Base-by-base conservation (phyloP, 2,329 filamentous ascomycete genomes). In the Cercospora zeae-maydis region DNA sequence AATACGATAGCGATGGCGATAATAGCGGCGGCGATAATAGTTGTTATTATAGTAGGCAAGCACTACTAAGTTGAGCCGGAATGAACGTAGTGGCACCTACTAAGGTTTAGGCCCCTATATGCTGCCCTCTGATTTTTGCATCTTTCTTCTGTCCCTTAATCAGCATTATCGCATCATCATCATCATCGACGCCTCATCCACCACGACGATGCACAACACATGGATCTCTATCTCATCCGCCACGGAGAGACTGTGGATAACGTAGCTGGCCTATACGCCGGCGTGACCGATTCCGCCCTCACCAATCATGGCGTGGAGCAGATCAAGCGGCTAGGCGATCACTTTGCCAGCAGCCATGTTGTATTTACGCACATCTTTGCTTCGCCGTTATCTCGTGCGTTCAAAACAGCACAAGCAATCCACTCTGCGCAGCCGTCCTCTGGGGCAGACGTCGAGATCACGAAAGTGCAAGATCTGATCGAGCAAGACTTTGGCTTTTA, bases 231-330 rank as follows among this genome's bases (percentile, higher is more conserved):
- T 27, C 57, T 59, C 57, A 52, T 59, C 24, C 57, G 57, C 45
- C 57, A 96, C 81, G 92, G 88, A 73, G 92, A 96, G 79, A 93
- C 91, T 14, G 90, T 96, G 67, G 90, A 96, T 78, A 96, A 96
- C 75, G 88, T 95, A 63, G 89, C 61, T 11, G 84, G 87, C 59
- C 78, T 91, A 63, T 93, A 90, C 78, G 92, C 92, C 70, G 92
- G 92, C 63, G 85, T 86, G 57, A 89, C 87, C 75, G 91, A 96
- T 77, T 93, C 92, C 1, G 80, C 86, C 42, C 81, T 96, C 70
- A 96, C 92, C 24, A 88, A 86, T 66, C 91, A 96, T 77, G 92
- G 92, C 61, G 83, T 89, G 57, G 82, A 93, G 54, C 92, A 96
- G 76, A 86, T 90, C n/a, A 84, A 83, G 49, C 85, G 86, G 31